phyloP scores from a whole-genome alignment of 2,329 filamentous ascomycete genomes.

The Ramularia collo-cygni region DNA sequence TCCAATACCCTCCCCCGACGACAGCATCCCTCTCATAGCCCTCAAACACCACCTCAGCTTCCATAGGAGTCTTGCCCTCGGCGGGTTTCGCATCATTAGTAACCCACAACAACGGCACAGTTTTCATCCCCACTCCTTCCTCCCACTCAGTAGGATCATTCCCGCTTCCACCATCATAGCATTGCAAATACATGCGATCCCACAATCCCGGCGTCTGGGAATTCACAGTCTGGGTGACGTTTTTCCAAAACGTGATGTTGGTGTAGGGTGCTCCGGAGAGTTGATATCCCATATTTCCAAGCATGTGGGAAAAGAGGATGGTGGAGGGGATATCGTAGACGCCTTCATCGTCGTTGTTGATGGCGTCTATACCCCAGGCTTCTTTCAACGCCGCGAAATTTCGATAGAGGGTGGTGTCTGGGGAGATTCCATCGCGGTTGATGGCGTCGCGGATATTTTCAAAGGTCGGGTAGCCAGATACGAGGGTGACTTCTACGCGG shows the following conservation, averaged over 20 bases:
- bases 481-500: conserved; percentile 2
- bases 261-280: conserved; percentile 3
- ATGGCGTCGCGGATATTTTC: not conserved
- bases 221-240: conserved; percentile 1
- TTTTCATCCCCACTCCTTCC: not conserved
- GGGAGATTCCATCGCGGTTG: conserved; percentile 1
- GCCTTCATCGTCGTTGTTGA: conserved; percentile 7
- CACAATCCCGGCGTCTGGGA: not conserved
- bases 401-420: not conserved
- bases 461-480: not conserved
- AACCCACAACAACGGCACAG: conserved; percentile 4
- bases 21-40: not conserved
- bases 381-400: conserved; percentile 1
- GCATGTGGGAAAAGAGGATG: not conserved
- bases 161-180: conserved; percentile 4
- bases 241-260: conserved; percentile 2
- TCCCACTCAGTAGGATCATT: conserved; percentile 4
- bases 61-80: not conserved
- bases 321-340: conserved; percentile 4
- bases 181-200: conserved; percentile 3
- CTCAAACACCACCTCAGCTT: conserved; percentile 1
- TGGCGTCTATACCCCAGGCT: conserved; percentile 3
- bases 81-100: conserved; percentile 3
- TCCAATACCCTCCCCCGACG: conserved; percentile 3
- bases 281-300: conserved; percentile 4